These are phyloP conservation scores for Lunularia cruciata DNA, from an alignment of 225 moss, liverwort and hornwort species.

Conservation along the genomic window DNA sequence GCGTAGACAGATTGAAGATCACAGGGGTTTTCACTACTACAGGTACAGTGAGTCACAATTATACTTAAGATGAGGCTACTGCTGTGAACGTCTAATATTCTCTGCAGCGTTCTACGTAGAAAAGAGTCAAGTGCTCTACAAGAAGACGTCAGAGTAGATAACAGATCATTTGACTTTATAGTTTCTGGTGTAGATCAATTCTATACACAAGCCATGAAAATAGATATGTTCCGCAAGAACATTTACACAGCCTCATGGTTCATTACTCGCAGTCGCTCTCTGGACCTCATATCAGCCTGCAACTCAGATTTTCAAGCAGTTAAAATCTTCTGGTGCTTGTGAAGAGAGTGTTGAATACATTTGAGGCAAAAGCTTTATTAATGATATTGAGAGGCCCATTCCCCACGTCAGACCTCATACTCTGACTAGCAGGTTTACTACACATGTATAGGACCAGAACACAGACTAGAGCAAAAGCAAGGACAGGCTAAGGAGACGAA, in stretches of 20 bases:
- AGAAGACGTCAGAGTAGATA: too few species aligned
- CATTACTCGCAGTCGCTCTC: constrained; percentile 41
- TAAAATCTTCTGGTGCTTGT: not conserved
- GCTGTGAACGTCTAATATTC: too few species aligned
- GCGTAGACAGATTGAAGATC: too few species aligned
- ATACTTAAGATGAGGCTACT: too few species aligned
- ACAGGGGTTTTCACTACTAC: too few species aligned
- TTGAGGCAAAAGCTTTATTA: not conserved
- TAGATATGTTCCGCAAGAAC: too few species aligned
- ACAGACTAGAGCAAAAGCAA: not conserved
- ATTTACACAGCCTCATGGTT: constrained; percentile 20
- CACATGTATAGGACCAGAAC: not conserved
- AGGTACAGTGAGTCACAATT: too few species aligned
- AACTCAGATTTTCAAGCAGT: not conserved
- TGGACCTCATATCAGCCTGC: constrained; percentile 56
- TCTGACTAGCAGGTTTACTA: not conserved
- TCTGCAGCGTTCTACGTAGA: too few species aligned
- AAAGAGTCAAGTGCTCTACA: too few species aligned
- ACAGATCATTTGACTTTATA: too few species aligned
- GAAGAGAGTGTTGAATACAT: not conserved
- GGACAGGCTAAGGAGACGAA: constrained; percentile 14
- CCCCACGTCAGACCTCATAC: not conserved
- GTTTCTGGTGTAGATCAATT: too few species aligned
- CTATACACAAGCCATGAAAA: too few species aligned
- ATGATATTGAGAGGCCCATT: not conserved